Percentiles rank a stretch among this genome's conserved stretches.
Conservation (phyloP, 2,329 filamentous ascomycete genomes). For the Westerdykella ornata region DNA sequence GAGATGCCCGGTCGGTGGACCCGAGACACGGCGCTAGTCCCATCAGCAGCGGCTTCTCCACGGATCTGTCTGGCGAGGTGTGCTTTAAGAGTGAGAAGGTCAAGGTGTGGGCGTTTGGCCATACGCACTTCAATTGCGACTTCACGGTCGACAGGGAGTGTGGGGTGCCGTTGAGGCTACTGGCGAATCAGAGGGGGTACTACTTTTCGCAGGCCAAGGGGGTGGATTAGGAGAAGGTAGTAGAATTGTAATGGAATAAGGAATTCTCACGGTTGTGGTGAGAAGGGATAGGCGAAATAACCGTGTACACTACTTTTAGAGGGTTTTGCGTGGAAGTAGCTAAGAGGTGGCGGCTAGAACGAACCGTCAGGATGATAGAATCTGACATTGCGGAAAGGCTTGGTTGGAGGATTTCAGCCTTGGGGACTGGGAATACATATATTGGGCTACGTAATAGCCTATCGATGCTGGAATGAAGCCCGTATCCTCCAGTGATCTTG, state of each 20-base stretch:
- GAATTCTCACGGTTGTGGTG: too few relatives aligned
- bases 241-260: background rate
- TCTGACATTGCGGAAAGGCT: too few relatives aligned
- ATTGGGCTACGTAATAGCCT: too few relatives aligned
- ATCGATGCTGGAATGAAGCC: too few relatives aligned
- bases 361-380: too few relatives aligned
- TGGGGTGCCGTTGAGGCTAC: constrained; percentile 17
- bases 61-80: constrained; percentile 32
- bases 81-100: constrained; percentile 36
- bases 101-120: constrained; percentile 45
- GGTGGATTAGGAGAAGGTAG: background rate
- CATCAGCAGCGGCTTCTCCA: constrained; percentile 36
- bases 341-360: too few relatives aligned
- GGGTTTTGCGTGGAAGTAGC: too few relatives aligned
- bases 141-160: constrained; percentile 18
- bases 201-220: constrained; percentile 13
- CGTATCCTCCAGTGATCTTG: too few relatives aligned
- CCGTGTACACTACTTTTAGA: too few relatives aligned
- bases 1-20: constrained; percentile 30
- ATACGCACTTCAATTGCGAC: constrained; percentile 47
- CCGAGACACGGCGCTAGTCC: constrained; percentile 24
- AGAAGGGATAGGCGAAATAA: too few relatives aligned
- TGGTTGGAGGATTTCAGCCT: too few relatives aligned
- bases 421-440: too few relatives aligned
- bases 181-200: constrained; percentile 41